Evolutionary conservation across 768 basidiomycete genomes (phyloP).

Genomic region (Psilocybe subaeruginosa): DNA sequence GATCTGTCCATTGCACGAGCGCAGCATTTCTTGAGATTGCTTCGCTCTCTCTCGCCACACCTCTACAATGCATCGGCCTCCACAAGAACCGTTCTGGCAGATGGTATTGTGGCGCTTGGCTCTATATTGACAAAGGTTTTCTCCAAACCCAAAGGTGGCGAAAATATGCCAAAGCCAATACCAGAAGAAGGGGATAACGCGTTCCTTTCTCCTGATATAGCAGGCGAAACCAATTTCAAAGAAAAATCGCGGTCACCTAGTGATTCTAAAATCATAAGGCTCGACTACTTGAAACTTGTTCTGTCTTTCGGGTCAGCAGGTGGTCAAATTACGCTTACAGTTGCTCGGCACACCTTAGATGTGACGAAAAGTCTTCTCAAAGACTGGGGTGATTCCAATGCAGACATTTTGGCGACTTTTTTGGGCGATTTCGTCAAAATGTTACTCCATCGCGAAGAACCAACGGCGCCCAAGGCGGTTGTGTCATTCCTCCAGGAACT

Average conservation of each 20-base stretch:
- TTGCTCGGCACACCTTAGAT: constrained; percentile 53
- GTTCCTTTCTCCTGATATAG: constrained; percentile 24
- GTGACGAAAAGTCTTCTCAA: constrained; percentile 58
- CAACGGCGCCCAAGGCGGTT: constrained; percentile 49
- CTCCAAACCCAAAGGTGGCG: constrained; percentile 46
- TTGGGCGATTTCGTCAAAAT: constrained; percentile 53
- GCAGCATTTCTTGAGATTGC: constrained; percentile 66
- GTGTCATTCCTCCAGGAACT: constrained; percentile 57
- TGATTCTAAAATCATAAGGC: constrained; percentile 58
- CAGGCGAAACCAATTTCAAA: constrained; percentile 36
- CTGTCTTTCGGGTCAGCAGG: constrained; percentile 52
- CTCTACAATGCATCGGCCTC: constrained; percentile 59
- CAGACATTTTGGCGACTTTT: constrained; percentile 49
- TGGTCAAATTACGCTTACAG: constrained; percentile 44
- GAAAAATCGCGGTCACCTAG: constrained; percentile 53
- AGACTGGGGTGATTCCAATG: constrained; percentile 43
- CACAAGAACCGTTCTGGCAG: constrained; percentile 58
- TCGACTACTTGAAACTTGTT: constrained; percentile 65
- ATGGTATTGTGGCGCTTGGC: constrained; percentile 73
- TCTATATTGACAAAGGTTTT: constrained; percentile 50
- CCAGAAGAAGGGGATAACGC: constrained; percentile 30
- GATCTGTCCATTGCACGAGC: constrained; percentile 68
- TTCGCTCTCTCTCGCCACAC: constrained; percentile 57
- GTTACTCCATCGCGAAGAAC: constrained; percentile 49
- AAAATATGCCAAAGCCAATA: constrained; percentile 30